These are phyloP conservation scores for Moniliophthora roreri DNA, from an alignment of 1,284 basidiomycete species.

Conservation along the genomic window DNA sequence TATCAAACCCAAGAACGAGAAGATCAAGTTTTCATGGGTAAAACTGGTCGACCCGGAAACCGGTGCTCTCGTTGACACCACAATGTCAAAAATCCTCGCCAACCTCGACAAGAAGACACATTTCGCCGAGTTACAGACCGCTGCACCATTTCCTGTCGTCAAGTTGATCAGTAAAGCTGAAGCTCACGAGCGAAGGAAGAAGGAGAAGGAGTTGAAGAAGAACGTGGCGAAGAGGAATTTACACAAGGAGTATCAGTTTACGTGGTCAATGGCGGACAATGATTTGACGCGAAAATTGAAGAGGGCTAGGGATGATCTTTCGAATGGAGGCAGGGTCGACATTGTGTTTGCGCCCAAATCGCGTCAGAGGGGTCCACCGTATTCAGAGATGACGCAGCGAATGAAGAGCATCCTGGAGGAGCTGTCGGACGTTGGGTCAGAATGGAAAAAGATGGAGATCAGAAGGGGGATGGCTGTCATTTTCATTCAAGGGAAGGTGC, in stretches of 20 bases:
- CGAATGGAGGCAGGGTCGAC: constrained; percentile 58
- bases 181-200: constrained; percentile 32
- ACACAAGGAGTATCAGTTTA: constrained; percentile 73
- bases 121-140: constrained; percentile 52
- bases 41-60: constrained; percentile 50
- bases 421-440: constrained; percentile 46
- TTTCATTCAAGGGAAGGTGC: constrained; percentile 38
- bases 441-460: constrained; percentile 49
- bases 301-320: constrained; percentile 58
- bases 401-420: constrained; percentile 38
- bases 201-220: constrained; percentile 32
- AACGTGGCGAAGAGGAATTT: constrained; percentile 33
- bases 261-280: constrained; percentile 60
- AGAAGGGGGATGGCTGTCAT: constrained; percentile 37
- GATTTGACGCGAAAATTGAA: constrained; percentile 71
- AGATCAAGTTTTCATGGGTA: constrained; percentile 41
- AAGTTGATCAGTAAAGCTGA: constrained; percentile 44
- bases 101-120: constrained; percentile 36
- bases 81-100: constrained; percentile 38
- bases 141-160: constrained; percentile 49
- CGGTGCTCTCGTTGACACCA: constrained; percentile 37
- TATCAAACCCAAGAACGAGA: constrained; percentile 19
- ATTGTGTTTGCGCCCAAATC: constrained; percentile 56
- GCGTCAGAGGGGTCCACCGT: constrained; percentile 27
- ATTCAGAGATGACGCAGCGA: constrained; percentile 40